phyloP scores from a whole-genome alignment of 306 rosid species.

The Quercus engelmannii region DNA sequence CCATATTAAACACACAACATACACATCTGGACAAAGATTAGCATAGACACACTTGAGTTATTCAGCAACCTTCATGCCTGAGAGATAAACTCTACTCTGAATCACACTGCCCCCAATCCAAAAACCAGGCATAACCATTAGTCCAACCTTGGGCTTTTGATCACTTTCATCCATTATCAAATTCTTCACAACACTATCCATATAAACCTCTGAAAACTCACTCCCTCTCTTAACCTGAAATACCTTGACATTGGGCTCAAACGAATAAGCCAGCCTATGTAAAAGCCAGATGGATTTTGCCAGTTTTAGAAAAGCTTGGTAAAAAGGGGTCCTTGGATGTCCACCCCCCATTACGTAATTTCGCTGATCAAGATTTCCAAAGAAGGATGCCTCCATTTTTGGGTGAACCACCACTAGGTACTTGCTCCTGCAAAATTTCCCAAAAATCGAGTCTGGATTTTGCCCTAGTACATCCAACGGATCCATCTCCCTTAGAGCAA shows the following conservation, averaged over 20 bases:
- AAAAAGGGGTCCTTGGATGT: slow-evolving; percentile 96
- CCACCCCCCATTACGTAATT: slow-evolving; percentile 84
- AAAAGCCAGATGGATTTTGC: slow-evolving; percentile 92
- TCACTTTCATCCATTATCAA: slow-evolving; percentile 66
- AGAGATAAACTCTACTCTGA: slow-evolving; percentile 93
- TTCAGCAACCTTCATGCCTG: slow-evolving; percentile 90
- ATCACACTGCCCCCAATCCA: slow-evolving; percentile 79
- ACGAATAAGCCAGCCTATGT: slow-evolving; percentile 82
- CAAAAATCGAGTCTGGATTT: slow-evolving; percentile 86
- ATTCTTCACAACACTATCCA: slow-evolving; percentile 93
- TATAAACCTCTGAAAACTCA: slow-evolving; percentile 90
- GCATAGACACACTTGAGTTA: slow-evolving; percentile 24
- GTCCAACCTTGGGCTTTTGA: slow-evolving; percentile 78
- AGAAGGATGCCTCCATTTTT: slow-evolving; percentile 96
- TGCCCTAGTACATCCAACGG: slow-evolving; percentile 94
- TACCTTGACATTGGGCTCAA: slow-evolving; percentile 76
- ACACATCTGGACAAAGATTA: slow-evolving; percentile 17
- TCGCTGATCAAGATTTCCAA: slow-evolving; percentile 90
- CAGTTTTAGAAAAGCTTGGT: slow-evolving; percentile 90
- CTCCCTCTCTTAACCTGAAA: slow-evolving; percentile 89
- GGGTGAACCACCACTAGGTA: slow-evolving; percentile 88
- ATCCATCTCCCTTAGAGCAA: slow-evolving; percentile 83
- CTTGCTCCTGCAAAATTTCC: slow-evolving; percentile 89
- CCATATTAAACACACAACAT: slow-evolving; percentile 28
- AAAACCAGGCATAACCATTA: slow-evolving; percentile 99